Percentiles rank a stretch among this genome's conserved stretches.
Evolutionary conservation across 164 flowering plant species (phyloP).

Genomic region (Aristolochia californica): DNA sequence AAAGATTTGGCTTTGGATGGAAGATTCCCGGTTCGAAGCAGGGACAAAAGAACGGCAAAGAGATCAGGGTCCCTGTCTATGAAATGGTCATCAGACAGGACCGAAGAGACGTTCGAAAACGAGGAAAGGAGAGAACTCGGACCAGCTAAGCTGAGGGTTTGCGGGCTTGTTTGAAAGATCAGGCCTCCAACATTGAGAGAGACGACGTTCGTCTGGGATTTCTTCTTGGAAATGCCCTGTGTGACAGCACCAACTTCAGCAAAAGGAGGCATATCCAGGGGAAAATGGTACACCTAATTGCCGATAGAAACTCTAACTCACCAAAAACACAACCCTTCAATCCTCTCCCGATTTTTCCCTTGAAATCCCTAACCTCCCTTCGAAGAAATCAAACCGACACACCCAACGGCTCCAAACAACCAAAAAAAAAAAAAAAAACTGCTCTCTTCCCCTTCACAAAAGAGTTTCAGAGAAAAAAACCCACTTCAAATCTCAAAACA

Average conservation of each 20-base stretch:
- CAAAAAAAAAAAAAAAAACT: too few relatives aligned
- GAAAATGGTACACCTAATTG: too few relatives aligned
- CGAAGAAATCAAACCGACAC: too few relatives aligned
- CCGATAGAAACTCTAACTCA: too few relatives aligned
- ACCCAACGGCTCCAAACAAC: too few relatives aligned
- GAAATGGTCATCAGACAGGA: constrained; percentile 27
- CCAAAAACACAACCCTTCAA: too few relatives aligned
- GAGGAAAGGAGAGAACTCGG: constrained; percentile 50
- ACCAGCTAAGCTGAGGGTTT: constrained; percentile 65
- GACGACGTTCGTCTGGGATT: constrained; percentile 36
- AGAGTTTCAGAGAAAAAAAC: too few relatives aligned
- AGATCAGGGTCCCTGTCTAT: constrained; percentile 88
- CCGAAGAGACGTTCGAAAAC: constrained; percentile 10
- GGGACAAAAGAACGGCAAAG: constrained; percentile 71
- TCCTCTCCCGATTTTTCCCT: too few relatives aligned
- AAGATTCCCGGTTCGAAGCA: constrained; percentile 67
- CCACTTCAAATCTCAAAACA: too few relatives aligned
- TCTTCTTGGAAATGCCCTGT: constrained; percentile 13
- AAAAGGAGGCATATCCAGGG: constrained; percentile 31
- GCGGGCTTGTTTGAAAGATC: constrained; percentile 80
- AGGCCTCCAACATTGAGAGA: constrained; percentile 89
- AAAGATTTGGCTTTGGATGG: constrained; percentile 63
- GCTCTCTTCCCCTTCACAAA: too few relatives aligned
- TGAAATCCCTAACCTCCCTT: too few relatives aligned
- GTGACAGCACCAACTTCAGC: constrained; percentile 8